phyloP scores from a whole-genome alignment of 2,329 filamentous ascomycete genomes.

The Geosmithia morbida region DNA sequence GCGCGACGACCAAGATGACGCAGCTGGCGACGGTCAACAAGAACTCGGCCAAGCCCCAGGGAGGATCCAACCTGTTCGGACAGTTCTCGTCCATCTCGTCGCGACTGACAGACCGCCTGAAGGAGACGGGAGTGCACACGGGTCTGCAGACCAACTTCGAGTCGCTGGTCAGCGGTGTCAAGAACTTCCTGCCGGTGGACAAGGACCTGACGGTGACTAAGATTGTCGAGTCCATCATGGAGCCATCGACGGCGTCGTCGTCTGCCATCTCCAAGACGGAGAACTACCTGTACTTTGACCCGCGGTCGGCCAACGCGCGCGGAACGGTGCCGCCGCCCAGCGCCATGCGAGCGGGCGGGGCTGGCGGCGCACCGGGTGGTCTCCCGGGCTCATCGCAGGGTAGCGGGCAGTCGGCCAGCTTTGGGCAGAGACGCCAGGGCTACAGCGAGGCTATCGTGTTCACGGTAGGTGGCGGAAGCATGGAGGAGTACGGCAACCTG shows the following conservation, averaged over 20 bases:
- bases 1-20: conserved; percentile 93
- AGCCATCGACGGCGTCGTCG: conserved; percentile 76
- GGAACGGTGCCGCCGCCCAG: conserved; percentile 80
- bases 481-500: conserved; percentile 97
- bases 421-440: conserved; percentile 79
- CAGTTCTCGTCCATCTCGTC: conserved; percentile 87
- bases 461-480: conserved; percentile 87
- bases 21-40: conserved; percentile 88
- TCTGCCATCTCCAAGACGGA: conserved; percentile 94
- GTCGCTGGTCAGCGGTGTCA: conserved; percentile 86
- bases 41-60: conserved; percentile 45
- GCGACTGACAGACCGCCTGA: conserved; percentile 83
- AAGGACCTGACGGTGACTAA: conserved; percentile 94
- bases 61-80: conserved; percentile 66
- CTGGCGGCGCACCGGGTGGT: conserved; percentile 28
- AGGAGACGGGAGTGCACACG: conserved; percentile 69
- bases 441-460: conserved; percentile 91
- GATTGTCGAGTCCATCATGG: conserved; percentile 97
- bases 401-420: conserved; percentile 62
- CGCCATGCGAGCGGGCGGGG: conserved; percentile 30
- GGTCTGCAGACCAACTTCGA: conserved; percentile 69
- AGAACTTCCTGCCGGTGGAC: conserved; percentile 94
- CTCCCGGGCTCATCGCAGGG: conserved; percentile 34
- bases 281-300: conserved; percentile 94
- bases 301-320: conserved; percentile 79